Conservation (phyloP, 805 yeast species). For the Sungouiozyma ichnusensis region DNA sequence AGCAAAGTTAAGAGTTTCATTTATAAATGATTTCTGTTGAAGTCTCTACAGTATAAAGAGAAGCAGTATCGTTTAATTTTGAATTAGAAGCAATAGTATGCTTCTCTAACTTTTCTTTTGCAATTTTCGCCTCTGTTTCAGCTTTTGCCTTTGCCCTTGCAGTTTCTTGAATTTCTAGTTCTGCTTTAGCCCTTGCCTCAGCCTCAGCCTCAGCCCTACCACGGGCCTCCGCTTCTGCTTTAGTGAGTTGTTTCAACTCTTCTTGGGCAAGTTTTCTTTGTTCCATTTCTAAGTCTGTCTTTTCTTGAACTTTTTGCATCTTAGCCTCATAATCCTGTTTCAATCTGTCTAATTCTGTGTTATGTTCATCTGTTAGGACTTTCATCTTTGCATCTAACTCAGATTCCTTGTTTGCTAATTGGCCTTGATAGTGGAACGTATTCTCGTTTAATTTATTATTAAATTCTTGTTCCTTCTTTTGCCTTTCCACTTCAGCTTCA, state of each 20-base stretch:
- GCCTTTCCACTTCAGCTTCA: conserved; percentile 20
- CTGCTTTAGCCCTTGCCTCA: neutral
- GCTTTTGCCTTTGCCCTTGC: conserved; percentile 35
- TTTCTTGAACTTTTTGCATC: conserved; percentile 8
- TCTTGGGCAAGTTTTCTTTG: conserved; percentile 8
- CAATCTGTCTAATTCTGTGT: conserved; percentile 13
- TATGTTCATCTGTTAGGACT: conserved; percentile 14
- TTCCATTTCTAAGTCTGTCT: conserved; percentile 4
- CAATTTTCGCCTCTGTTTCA: conserved; percentile 3
- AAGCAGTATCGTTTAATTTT: neutral
- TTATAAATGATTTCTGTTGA: neutral
- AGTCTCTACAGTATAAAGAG: neutral
- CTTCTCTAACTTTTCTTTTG: conserved; percentile 7
- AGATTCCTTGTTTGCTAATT: conserved; percentile 17
- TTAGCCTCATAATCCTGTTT: conserved; percentile 13
- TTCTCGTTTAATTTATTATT: conserved; percentile 19
- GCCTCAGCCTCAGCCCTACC: neutral
- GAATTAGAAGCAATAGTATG: conserved; percentile 5
- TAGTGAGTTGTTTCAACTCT: conserved; percentile 6
- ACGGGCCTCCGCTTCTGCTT: conserved; percentile 5
- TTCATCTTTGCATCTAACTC: conserved; percentile 15
- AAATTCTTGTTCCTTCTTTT: conserved; percentile 19
- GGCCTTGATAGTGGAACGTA: conserved; percentile 16
- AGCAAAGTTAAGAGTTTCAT: neutral
- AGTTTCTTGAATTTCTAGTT: neutral